Evolutionary conservation across 306 rosid species (phyloP).

Genomic region (Vigna trinervia): DNA sequence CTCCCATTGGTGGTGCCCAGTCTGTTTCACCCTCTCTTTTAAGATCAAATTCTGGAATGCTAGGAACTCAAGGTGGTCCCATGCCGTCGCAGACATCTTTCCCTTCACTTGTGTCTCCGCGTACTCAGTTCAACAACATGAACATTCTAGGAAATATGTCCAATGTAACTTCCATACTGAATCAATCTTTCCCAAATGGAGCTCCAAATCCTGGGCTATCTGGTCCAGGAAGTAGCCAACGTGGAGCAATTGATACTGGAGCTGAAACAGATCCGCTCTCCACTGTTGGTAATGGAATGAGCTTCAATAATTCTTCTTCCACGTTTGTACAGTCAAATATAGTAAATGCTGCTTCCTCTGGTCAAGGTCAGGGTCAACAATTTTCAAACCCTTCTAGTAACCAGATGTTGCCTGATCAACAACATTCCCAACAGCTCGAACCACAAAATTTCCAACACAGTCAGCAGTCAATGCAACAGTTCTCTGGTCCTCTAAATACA

Average conservation of each 20-base stretch:
- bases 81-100: constrained; percentile 73
- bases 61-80: constrained; percentile 87
- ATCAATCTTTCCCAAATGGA: constrained; percentile 82
- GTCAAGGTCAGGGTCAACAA: constrained; percentile 86
- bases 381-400: constrained; percentile 72
- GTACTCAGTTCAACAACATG: constrained; percentile 72
- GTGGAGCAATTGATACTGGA: constrained; percentile 73
- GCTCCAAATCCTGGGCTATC: constrained; percentile 72
- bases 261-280: constrained; percentile 81
- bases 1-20: constrained; percentile 85
- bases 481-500: constrained; percentile 67
- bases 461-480: constrained; percentile 91
- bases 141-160: constrained; percentile 82
- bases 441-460: constrained; percentile 78
- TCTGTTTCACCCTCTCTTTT: constrained; percentile 82
- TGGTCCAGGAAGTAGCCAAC: constrained; percentile 78
- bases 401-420: constrained; percentile 82
- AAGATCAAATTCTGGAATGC: constrained; percentile 87
- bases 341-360: constrained; percentile 69
- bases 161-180: constrained; percentile 78
- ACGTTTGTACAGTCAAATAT: constrained; percentile 70
- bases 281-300: constrained; percentile 74
- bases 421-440: constrained; percentile 83
- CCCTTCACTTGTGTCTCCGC: constrained; percentile 79
- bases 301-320: constrained; percentile 64